Evolutionary conservation across 805 yeast species (phyloP).

Genomic region (Wickerhamomyces chambardii): DNA sequence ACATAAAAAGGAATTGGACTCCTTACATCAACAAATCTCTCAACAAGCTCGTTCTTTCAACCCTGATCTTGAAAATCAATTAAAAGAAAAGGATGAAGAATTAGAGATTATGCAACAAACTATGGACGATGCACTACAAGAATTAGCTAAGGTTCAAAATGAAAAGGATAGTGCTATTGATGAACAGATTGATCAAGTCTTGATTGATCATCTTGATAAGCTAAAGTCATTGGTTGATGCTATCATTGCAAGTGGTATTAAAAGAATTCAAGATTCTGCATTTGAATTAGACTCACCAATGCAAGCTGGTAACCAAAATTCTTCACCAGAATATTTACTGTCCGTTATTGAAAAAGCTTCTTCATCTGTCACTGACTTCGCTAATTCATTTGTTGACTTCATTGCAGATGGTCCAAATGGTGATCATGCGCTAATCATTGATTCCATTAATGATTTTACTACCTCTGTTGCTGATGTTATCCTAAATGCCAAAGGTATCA

Average conservation of each 20-base stretch:
- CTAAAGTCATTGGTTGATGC: constrained; percentile 58
- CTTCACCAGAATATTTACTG: constrained; percentile 60
- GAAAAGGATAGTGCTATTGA: constrained; percentile 45
- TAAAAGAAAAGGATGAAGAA: constrained; percentile 68
- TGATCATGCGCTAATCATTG: constrained; percentile 53
- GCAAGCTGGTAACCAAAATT: constrained; percentile 73
- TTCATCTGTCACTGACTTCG: constrained; percentile 68
- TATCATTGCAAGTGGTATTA: constrained; percentile 57
- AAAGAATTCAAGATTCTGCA: constrained; percentile 62
- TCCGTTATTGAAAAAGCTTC: constrained; percentile 67
- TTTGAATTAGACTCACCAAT: constrained; percentile 69
- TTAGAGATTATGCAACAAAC: constrained; percentile 72
- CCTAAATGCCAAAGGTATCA: constrained; percentile 61
- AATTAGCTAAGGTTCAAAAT: constrained; percentile 39
- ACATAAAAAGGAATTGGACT: constrained; percentile 55
- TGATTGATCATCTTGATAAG: constrained; percentile 37
- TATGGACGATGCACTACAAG: constrained; percentile 61
- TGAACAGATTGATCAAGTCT: constrained; percentile 48
- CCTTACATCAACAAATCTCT: constrained; percentile 29
- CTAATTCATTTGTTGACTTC: constrained; percentile 65
- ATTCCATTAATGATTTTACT: constrained; percentile 54
- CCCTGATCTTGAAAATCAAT: constrained; percentile 30
- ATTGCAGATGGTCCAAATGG: constrained; percentile 69
- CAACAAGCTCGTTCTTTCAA: constrained; percentile 10
- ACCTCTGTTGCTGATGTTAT: constrained; percentile 53